Evolutionary conservation across 768 basidiomycete species (phyloP), one percentile per base, ranked within the genome.

Genomic region (Clavaria fumosa): DNA sequence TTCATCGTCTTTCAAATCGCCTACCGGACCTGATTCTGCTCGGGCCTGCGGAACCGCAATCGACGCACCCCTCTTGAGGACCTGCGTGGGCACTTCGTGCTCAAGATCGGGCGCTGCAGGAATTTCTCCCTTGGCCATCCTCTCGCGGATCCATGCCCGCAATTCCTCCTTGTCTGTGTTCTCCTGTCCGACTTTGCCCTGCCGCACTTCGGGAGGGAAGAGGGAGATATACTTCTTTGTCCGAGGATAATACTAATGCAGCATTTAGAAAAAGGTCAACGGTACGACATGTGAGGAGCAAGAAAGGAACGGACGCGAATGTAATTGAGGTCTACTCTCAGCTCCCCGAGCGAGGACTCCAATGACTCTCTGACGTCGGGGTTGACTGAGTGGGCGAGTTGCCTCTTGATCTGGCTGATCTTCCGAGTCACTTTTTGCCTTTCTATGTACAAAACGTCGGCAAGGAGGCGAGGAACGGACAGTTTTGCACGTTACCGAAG

Each of bases 271-370:
- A 33, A 19, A 14, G 18, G 15, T 5, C 17, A 27, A 36, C 9
- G 4, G 9, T 12, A 32, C 19, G 20, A 7, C 5, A 31, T 31
- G 10, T 10, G 36, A 10, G 23, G 19, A 19, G 23, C 7, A 23
- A 2, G 35, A 37, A 7, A 22, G 9, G 20, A 11, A 45, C 58
- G 41, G 45, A 89, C 90, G 54, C 89, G 52, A 35, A 91, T 72
- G 52, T 96, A 97, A 53, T 91, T 90, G 31, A 95, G 63, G 52
- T 93, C 88, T 10, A 91, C 68, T n/a, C 91, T 69, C 11, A 84
- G 61, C 40, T 75, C 67, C 6, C 59, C 50, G 26, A 95, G 50
- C 9, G 67, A 56, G 27, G 56, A 50, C 40, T 72, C 61, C 7
- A 78, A 51, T 41, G 61, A 53, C 37, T 57, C 57, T 41, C 62